Evolutionary conservation across 176 grass and related monocot species (phyloP).

Genomic region (Cocos nucifera): DNA sequence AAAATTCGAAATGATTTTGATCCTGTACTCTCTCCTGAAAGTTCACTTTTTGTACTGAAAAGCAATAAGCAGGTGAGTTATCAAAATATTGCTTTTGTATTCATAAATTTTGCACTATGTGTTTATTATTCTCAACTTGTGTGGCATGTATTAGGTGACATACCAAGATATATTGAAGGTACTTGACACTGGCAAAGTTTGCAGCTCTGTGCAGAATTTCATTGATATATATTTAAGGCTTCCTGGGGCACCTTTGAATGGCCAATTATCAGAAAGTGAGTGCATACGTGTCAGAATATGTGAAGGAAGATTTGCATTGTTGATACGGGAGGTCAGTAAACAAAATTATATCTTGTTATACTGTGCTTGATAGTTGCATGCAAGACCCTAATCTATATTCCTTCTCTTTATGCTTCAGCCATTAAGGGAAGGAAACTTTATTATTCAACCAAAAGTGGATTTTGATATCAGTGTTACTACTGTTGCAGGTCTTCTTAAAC

Average conservation of each 20-base stretch:
- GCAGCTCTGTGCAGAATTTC: constrained; percentile 93
- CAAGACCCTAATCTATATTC: constrained; percentile 11
- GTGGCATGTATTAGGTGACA: constrained; percentile 48
- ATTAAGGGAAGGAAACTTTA: constrained; percentile 94
- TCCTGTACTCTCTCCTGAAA: constrained; percentile 96
- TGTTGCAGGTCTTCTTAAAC: constrained; percentile 93
- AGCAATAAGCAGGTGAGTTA: constrained; percentile 73
- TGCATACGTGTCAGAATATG: constrained; percentile 98
- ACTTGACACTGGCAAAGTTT: constrained; percentile 75
- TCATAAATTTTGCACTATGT: background rate
- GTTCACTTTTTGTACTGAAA: constrained; percentile 94
- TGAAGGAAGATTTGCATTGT: constrained; percentile 97
- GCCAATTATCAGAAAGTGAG: constrained; percentile 70
- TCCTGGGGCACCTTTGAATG: constrained; percentile 63
- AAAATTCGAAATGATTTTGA: constrained; percentile 99
- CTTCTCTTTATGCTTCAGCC: constrained; percentile 43
- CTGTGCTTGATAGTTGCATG: constrained; percentile 24
- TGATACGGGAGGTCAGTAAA: constrained; percentile 73
- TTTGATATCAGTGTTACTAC: constrained; percentile 98
- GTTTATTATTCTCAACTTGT: constrained; percentile 4
- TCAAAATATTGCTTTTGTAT: background rate
- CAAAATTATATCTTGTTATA: constrained; percentile 1
- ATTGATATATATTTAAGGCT: constrained; percentile 89
- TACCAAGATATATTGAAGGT: constrained; percentile 82
- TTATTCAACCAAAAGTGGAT: constrained; percentile 96